These are phyloP conservation scores for Sarocladiaceae sp. DNA, from an alignment of 2,329 filamentous ascomycete genomes.

Conservation along the genomic window DNA sequence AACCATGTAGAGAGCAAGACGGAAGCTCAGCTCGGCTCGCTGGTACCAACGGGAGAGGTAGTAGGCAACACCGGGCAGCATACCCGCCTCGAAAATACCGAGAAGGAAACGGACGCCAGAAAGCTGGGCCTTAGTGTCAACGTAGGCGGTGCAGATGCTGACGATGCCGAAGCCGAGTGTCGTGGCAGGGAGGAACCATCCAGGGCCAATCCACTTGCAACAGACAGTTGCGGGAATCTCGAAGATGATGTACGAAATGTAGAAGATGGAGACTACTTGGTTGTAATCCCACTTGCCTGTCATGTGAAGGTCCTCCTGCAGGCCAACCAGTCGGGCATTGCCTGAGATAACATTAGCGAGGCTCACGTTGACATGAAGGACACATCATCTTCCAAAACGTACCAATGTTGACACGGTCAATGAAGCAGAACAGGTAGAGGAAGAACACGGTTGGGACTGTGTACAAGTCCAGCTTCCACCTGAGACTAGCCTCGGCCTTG, in stretches of 20 bases:
- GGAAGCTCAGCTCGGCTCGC: conserved; percentile 60
- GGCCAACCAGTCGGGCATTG: conserved; percentile 61
- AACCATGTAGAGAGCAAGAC: conserved; percentile 62
- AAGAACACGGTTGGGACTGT: conserved; percentile 58
- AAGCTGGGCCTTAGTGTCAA: conserved; percentile 42
- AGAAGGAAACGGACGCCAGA: conserved; percentile 62
- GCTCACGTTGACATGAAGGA: neutral
- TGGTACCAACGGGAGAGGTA: conserved; percentile 68
- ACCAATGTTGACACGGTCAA: conserved; percentile 63
- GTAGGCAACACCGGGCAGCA: conserved; percentile 69
- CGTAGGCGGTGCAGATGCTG: conserved; percentile 57
- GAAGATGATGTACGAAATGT: conserved; percentile 66
- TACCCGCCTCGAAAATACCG: conserved; percentile 64
- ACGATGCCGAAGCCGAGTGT: conserved; percentile 54
- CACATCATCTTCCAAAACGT: conserved; percentile 13
- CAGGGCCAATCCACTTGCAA: conserved; percentile 68
- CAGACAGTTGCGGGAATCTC: conserved; percentile 63
- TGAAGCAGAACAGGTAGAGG: conserved; percentile 51
- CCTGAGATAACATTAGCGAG: conserved; percentile 32
- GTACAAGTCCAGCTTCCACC: conserved; percentile 57
- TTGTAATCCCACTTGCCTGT: conserved; percentile 60
- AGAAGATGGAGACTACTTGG: conserved; percentile 60
- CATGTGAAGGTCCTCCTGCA: conserved; percentile 56
- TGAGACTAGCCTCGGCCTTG: conserved; percentile 47
- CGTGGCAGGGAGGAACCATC: conserved; percentile 61